Evolutionary conservation across 805 yeast species (phyloP), one percentile per base, ranked within the genome.

Genomic region (Candida awuae): DNA sequence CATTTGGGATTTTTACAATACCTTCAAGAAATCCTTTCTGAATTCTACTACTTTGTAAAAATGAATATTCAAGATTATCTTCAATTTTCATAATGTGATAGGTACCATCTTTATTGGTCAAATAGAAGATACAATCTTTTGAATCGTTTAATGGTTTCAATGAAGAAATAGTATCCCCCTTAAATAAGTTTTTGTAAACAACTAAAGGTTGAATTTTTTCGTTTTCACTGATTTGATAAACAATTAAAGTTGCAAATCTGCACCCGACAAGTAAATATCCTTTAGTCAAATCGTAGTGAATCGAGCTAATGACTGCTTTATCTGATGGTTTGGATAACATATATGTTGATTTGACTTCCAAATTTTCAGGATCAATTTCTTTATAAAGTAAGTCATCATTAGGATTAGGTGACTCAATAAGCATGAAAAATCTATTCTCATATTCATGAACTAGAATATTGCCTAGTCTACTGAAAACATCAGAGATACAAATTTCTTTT

Each of bases 21-120:
- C 95, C 95, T 58, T 90, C 97, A 10, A 90, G 60, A 44, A 81
- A 82, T 0, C 96, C 95, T 45, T 76, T 74, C 27, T 84, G 71
- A 7, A 83, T 59, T 48, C 75, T 76, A 55, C 84, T 85, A 16
- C 75, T 67, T 23, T 47, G 54, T 32, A 46, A 29, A 34, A 47
- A 36, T n/a, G 41, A 37, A 8, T 44, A 26, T 3, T 32, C 18
- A 4, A 30, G 28, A 9, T 38, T 39, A 5, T 37, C 20, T 18
- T 48, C 46, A 8, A 66, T 48, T 35, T 56, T 41, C 21, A 68
- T 41, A 44, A 72, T 66, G 49, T 71, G 58, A 49, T 78, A 82
- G 22, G 63, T 68, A 1, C 90, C 86, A 58, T 83, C 92, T 51
- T 82, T 69, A 34, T 79, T 71, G 0, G 86, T 76, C 14, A 79